Evolutionary conservation across 2,329 filamentous ascomycete genomes (phyloP).

Genomic region (Ascochyta viciae-villosae): DNA sequence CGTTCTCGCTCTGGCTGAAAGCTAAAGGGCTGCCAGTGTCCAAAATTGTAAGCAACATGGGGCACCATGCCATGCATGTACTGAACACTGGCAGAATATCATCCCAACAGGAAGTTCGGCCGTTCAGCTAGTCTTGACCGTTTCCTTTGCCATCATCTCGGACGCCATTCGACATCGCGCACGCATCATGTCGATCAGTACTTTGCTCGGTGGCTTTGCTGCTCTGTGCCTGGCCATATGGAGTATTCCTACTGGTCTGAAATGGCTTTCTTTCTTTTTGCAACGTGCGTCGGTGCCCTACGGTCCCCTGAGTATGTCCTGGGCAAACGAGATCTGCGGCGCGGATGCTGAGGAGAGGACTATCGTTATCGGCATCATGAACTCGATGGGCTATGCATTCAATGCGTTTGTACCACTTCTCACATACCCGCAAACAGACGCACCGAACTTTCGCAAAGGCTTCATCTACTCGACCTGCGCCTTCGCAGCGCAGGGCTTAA

Average conservation of each 20-base stretch:
- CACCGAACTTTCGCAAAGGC: constrained; percentile 26
- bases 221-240: constrained; percentile 41
- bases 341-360: constrained; percentile 55
- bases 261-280: constrained; percentile 45
- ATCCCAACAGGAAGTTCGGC: constrained; percentile 27
- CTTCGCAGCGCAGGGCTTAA: constrained; percentile 21
- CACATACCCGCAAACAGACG: constrained; percentile 27
- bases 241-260: constrained; percentile 38
- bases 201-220: constrained; percentile 27
- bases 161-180: constrained; percentile 27
- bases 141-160: constrained; percentile 25
- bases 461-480: constrained; percentile 24
- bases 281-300: constrained; percentile 40
- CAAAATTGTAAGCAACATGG: constrained; percentile 18
- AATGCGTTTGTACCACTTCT: constrained; percentile 53
- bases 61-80: too few relatives aligned
- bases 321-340: constrained; percentile 58
- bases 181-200: constrained; percentile 25
- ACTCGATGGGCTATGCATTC: constrained; percentile 55
- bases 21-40: constrained; percentile 17
- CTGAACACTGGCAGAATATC: constrained; percentile 20
- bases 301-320: constrained; percentile 47
- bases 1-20: constrained; percentile 31
- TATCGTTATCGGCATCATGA: constrained; percentile 56
- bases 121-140: constrained; percentile 26